These are phyloP conservation scores for Fusarium praegraminearum DNA, from an alignment of 2,329 filamentous ascomycete species.

Conservation along the genomic window DNA sequence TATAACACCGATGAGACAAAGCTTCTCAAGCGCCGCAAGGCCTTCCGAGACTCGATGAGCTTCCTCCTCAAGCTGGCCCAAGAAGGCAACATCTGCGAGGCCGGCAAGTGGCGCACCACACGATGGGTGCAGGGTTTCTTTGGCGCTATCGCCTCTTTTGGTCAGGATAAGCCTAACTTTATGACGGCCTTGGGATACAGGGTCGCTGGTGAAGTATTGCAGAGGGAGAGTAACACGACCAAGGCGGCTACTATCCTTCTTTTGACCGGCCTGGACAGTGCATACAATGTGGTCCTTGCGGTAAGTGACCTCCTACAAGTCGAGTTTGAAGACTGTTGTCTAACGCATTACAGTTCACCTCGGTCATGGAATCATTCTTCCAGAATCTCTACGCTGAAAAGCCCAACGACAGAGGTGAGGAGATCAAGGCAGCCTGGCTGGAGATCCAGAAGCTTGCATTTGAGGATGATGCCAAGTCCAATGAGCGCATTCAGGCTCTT, in stretches of 20 bases:
- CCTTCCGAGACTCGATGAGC: conserved; percentile 36
- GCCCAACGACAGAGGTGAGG: not conserved
- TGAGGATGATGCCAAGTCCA: not conserved
- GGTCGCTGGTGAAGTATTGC: not conserved
- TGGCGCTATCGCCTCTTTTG: not conserved
- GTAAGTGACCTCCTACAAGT: not conserved
- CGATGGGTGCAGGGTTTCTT: not conserved
- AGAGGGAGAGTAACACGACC: not conserved
- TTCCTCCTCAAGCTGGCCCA: conserved; percentile 26
- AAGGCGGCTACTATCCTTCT: conserved; percentile 11
- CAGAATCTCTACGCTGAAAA: not conserved
- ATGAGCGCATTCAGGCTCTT: not conserved
- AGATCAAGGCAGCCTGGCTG: not conserved
- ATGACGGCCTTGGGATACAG: not conserved
- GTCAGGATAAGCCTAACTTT: not conserved
- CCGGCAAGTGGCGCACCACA: conserved; percentile 7
- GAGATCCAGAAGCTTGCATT: conserved; percentile 2
- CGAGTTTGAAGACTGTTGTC: rapidly evolving
- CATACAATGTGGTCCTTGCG: conserved; percentile 4
- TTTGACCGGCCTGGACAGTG: conserved; percentile 6
- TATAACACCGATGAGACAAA: conserved; percentile 45
- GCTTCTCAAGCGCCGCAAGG: conserved; percentile 36
- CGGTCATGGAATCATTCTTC: conserved; percentile 10
- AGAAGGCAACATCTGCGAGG: conserved; percentile 30
- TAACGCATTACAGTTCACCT: not conserved